Base-by-base conservation (phyloP, 1,284 basidiomycete species). In the Malassezia furfur region DNA sequence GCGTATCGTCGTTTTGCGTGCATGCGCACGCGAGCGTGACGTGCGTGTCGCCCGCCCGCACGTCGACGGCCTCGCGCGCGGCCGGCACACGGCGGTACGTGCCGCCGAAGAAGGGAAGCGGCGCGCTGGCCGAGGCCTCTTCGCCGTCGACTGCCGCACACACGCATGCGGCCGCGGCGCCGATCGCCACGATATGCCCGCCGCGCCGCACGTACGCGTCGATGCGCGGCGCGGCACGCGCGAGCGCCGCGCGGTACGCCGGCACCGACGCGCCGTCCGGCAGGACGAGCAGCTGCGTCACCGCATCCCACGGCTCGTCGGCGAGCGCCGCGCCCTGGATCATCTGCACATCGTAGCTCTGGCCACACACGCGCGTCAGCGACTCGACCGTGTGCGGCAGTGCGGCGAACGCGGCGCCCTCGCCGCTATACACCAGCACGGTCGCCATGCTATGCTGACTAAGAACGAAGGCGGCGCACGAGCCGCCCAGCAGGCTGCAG, bases 361-460 rank as follows among this genome's bases (percentile, higher is more conserved):
- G 22, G 1, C 46, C 31, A 7, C 19, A 25, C 2, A 40, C 11
- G 19, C 32, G 21, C 5, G 38, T 6, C 9, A 54, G 28, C 22
- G 21, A 9, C n/a, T 35, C 38, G 30, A 39, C 17, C 34, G 37
- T 28, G 11, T 28, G 19, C 21, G 19, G 25, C 25, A 31, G 25
- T 10, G 37, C 40, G n/a, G 21, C n/a, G 39, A 11, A 19, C 14
- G 36, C 17, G 15, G 14, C 35, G 36, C 30, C 45, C 11, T 12
- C 44, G 14, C 38, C 50, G 14, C n/a, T 10, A n/a, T 44, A 48
- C 38, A 57, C 55, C 3, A 57, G 39, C 21, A 57, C 39, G 11
- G 48, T 48, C 31, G 53, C 28, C 55, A 57, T 57, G 48, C 28
- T 39, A 25, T 36, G 48, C 25, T 50, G 48, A 50, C 48, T 50